Base-by-base conservation (phyloP, 1,284 basidiomycete species). In the Microbotryum lychnidis-dioicae region DNA sequence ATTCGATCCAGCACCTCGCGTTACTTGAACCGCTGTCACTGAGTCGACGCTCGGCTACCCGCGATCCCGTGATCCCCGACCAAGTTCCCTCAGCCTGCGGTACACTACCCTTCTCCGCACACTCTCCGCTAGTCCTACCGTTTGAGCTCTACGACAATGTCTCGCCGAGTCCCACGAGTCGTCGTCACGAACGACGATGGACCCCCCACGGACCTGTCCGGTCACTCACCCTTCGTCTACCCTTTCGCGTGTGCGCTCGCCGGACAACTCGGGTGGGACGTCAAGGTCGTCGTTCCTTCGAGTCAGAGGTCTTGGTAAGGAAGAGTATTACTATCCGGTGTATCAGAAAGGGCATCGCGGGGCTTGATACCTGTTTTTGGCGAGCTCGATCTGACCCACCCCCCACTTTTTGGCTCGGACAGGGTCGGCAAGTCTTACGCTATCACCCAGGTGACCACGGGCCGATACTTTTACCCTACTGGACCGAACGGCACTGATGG, bases 211-310 rank as follows among this genome's bases (percentile, higher is more conserved):
- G 89, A 5, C 78, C 82, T 50, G 71, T 71, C 25, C 70, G 78
- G 10, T 18, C 83, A 87, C 58, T 92, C 89, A 0, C 92, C 92
- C 0, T 91, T 89, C 75, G 82, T 93, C 63, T 87, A 85, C 67
- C 85, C 84, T 4, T 82, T 94, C 59, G 89, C 86, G 70, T 81
- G 80, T 46, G 79, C 84, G 63, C 78, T 96, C 27, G 83, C 81
- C 14, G 73, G 79, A 52, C 76, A 68, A 55, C 57, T 69, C 84
- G 87, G 86, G 6, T 91, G 88, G 87, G 81, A 90, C 68, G 87
- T 96, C 48, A 86, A 84, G 69, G 91, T 96, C 4, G 90, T 94
- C 61, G 78, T 94, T 20, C 91, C 91, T 2, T 86, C 85, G 68
- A 82, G 84, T 20, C 91, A 96, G 75, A 91, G 89, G 75, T 89